phyloP scores from a whole-genome alignment of 495 filamentous ascomycete genomes.

The Penicillium salamii region DNA sequence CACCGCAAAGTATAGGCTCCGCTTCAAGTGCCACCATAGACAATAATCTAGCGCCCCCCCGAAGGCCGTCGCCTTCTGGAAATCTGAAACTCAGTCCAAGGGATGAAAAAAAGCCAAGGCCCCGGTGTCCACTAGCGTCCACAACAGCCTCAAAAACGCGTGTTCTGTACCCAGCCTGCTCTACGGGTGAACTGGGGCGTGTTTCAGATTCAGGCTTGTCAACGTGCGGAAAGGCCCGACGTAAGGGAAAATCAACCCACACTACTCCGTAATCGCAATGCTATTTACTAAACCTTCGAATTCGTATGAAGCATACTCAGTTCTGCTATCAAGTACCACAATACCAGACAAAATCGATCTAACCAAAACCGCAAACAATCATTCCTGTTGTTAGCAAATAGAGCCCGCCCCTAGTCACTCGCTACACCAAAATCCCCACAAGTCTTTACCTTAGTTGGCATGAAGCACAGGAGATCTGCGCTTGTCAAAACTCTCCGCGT shows the following conservation, averaged over 20 bases:
- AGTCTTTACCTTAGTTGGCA: neutral
- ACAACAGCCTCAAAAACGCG: conserved; percentile 22
- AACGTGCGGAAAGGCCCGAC: conserved; percentile 24
- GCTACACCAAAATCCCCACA: conserved; percentile 1
- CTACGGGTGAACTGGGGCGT: conserved; percentile 12
- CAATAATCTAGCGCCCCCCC: conserved; percentile 3
- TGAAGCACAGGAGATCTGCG: conserved; percentile 2
- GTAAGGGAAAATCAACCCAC: conserved; percentile 5
- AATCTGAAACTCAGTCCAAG: neutral
- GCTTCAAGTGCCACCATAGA: conserved; percentile 4
- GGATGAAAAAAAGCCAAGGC: conserved; percentile 11
- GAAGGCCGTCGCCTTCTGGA: neutral
- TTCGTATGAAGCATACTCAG: too few relatives aligned
- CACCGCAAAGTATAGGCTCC: conserved; percentile 7
- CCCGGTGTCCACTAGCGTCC: conserved; percentile 14
- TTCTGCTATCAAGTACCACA: too few relatives aligned
- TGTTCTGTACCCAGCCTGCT: conserved; percentile 14
- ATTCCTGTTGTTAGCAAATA: neutral
- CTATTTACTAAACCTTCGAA: neutral
- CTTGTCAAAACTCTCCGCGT: conserved; percentile 1
- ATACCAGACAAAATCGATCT: neutral
- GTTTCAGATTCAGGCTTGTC: conserved; percentile 39
- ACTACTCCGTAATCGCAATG: neutral
- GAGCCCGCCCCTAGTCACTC: neutral
- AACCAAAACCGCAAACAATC: neutral